Conservation (phyloP, 768 basidiomycete genomes). For the Lactarius psammicola region DNA sequence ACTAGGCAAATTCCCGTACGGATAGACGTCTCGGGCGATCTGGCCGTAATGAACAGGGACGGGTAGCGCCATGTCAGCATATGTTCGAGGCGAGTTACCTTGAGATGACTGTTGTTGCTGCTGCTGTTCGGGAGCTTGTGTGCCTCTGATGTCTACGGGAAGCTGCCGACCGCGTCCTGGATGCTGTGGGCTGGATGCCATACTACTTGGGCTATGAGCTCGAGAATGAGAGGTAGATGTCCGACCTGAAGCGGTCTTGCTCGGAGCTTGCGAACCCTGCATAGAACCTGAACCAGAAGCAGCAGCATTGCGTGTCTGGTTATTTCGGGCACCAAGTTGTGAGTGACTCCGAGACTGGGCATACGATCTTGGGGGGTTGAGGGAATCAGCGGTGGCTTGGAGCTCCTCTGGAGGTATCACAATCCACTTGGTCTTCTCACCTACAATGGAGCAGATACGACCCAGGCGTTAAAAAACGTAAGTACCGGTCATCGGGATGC, state of each 20-base stretch:
- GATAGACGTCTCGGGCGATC: conserved; percentile 24
- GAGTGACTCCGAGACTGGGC: conserved; percentile 35
- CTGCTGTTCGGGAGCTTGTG: conserved; percentile 13
- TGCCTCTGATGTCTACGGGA: conserved; percentile 5
- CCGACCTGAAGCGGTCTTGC: conserved; percentile 38
- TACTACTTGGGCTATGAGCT: conserved; percentile 46
- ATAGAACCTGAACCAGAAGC: conserved; percentile 36
- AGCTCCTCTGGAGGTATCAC: conserved; percentile 57
- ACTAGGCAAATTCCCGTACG: conserved; percentile 18
- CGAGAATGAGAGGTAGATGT: conserved; percentile 45
- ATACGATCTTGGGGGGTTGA: conserved; percentile 29
- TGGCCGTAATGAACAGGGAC: conserved; percentile 26
- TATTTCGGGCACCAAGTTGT: conserved; percentile 27
- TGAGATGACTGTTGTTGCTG: conserved; percentile 14
- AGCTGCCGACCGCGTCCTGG: conserved; percentile 23
- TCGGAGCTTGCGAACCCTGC: conserved; percentile 40
- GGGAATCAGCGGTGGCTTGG: conserved; percentile 51
- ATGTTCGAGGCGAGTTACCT: conserved; percentile 22
- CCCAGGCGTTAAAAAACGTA: conserved; percentile 10
- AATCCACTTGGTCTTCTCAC: conserved; percentile 61
- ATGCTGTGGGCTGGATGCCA: conserved; percentile 50
- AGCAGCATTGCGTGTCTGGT: conserved; percentile 30
- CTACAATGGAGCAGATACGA: conserved; percentile 31
- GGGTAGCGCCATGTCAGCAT: conserved; percentile 21
- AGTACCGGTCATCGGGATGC: conserved; percentile 11